These are phyloP conservation scores for Kurtzmaniella quercitrusa DNA, from an alignment of 1,139 yeast species.

Conservation along the genomic window DNA sequence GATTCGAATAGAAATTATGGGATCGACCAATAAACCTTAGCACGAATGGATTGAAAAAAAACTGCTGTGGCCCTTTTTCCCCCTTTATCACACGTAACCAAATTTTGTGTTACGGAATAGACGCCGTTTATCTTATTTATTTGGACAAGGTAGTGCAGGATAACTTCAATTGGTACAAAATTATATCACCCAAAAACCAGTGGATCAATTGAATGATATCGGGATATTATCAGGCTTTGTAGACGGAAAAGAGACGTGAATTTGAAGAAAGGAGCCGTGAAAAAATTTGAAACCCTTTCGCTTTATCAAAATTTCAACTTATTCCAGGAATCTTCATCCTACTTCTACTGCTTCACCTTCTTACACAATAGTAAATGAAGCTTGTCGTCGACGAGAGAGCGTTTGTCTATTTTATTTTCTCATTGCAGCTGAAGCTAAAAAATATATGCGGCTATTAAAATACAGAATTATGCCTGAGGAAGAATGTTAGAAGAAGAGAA, in stretches of 20 bases:
- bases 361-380: background rate
- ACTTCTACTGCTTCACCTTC: background rate
- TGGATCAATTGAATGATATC: background rate
- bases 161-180: background rate
- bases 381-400: background rate
- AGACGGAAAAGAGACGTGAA: background rate
- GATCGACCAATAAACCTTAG: no score
- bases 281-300: background rate
- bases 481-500: background rate
- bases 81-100: background rate
- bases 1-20: no score
- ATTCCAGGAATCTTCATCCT: background rate
- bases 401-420: background rate
- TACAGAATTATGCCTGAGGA: background rate
- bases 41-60: background rate
- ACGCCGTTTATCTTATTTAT: background rate
- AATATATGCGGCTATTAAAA: background rate
- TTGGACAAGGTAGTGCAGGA: background rate
- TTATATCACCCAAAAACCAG: background rate
- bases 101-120: background rate
- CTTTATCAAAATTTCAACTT: background rate
- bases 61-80: background rate
- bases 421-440: background rate
- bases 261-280: background rate
- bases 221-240: background rate